These are phyloP conservation scores for Physcia stellaris DNA, from an alignment of 495 filamentous ascomycete species.

Conservation along the genomic window DNA sequence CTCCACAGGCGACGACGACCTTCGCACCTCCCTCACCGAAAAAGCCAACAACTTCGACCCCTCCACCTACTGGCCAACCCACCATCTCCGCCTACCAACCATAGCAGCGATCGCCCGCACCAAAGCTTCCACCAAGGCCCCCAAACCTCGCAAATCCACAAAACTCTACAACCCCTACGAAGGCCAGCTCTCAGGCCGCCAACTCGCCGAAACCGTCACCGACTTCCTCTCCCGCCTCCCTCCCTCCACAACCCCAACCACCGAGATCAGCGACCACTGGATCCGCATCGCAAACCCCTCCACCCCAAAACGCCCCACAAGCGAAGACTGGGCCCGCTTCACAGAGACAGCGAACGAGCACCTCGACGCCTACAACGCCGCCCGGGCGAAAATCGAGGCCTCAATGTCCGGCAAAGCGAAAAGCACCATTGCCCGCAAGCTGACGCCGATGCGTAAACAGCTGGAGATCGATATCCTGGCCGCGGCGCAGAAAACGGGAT, in stretches of 20 bases:
- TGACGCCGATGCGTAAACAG: slow-evolving; percentile 34
- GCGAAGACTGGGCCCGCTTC: slow-evolving; percentile 27
- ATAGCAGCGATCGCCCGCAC: slow-evolving; percentile 6
- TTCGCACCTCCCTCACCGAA: slow-evolving; percentile 24
- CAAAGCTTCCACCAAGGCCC: slow-evolving; percentile 2
- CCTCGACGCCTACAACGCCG: slow-evolving; percentile 27
- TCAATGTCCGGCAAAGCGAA: slow-evolving; percentile 25
- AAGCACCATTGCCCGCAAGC: slow-evolving; percentile 30
- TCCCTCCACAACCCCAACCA: slow-evolving; percentile 48
- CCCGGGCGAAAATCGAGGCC: slow-evolving; percentile 25
- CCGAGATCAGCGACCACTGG: too few relatives aligned
- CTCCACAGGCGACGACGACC: slow-evolving; percentile 37
- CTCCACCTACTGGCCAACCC: slow-evolving; percentile 30
- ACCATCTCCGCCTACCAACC: slow-evolving; percentile 23
- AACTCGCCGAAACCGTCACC: slow-evolving; percentile 43
- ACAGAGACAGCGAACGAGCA: slow-evolving; percentile 28
- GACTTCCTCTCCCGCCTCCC: slow-evolving; percentile 53
- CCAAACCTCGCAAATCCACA: slow-evolving; percentile 10
- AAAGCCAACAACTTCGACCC: slow-evolving; percentile 29
- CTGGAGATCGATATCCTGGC: slow-evolving; percentile 40
- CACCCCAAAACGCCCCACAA: slow-evolving; percentile 10
- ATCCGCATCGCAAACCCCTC: slow-evolving; percentile 51
- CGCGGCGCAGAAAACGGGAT: slow-evolving; percentile 39
- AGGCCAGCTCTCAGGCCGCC: slow-evolving; percentile 26
- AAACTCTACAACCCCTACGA: slow-evolving; percentile 35